Percentiles rank a stretch among this genome's conserved stretches.
phyloP scores from a whole-genome alignment of 192 early-diverging fungal species.

The Coemansia sp. region DNA sequence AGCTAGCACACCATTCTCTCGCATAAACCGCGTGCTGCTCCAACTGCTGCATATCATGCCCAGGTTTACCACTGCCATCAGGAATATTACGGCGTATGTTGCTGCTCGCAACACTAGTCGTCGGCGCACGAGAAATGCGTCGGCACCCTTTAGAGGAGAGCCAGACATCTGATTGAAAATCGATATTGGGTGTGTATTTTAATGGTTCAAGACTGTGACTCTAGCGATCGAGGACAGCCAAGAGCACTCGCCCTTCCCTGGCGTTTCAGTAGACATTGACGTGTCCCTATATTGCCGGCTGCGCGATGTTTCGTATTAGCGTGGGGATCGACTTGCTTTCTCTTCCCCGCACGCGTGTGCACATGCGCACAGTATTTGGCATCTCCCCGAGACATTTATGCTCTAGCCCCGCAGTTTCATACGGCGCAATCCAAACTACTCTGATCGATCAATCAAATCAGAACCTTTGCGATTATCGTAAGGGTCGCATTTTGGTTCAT shows the following conservation, averaged over 20 bases:
- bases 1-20: slow-evolving; percentile 35
- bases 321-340: neutral
- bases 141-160: slow-evolving; percentile 37
- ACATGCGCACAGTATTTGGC: neutral
- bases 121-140: slow-evolving; percentile 28
- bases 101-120: slow-evolving; percentile 33
- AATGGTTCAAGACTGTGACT: neutral
- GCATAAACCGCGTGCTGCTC: slow-evolving; percentile 47
- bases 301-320: neutral
- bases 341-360: neutral
- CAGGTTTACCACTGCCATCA: slow-evolving; percentile 38
- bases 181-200: neutral
- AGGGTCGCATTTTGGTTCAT: neutral
- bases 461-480: neutral
- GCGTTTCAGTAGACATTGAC: neutral
- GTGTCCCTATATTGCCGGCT: neutral
- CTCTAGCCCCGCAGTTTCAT: neutral
- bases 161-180: slow-evolving; percentile 19
- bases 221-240: neutral
- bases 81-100: slow-evolving; percentile 17
- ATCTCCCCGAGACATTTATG: neutral
- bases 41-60: slow-evolving; percentile 44
- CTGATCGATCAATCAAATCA: neutral
- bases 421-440: neutral
- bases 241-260: neutral